Evolutionary conservation across 768 basidiomycete species (phyloP).

Genomic region (Boletales sp.): DNA sequence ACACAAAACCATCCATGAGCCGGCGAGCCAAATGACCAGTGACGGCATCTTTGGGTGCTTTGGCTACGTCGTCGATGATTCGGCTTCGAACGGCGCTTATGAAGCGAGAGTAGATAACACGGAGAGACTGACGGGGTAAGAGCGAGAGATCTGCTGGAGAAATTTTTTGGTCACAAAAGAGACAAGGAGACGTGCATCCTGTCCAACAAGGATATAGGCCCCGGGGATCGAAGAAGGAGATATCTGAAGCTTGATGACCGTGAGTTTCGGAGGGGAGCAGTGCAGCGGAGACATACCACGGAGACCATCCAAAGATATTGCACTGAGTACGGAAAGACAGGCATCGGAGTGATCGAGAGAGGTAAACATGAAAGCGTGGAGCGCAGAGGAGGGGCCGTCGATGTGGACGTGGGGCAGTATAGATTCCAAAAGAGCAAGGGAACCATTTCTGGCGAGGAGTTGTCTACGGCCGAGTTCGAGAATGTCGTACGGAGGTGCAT

Average conservation of each 20-base stretch:
- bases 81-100: conserved; percentile 58
- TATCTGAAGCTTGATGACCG: conserved; percentile 37
- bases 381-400: conserved; percentile 37
- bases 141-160: conserved; percentile 27
- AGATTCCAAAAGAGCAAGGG: conserved; percentile 43
- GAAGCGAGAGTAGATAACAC: conserved; percentile 42
- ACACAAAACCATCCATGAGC: conserved; percentile 61
- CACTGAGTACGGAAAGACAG: conserved; percentile 32
- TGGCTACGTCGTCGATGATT: conserved; percentile 50
- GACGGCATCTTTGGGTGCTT: conserved; percentile 33
- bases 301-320: conserved; percentile 47
- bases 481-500: conserved; percentile 32
- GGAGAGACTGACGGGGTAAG: conserved; percentile 48
- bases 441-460: conserved; percentile 38
- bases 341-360: conserved; percentile 31
- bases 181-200: conserved; percentile 45
- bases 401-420: conserved; percentile 51
- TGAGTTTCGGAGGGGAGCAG: conserved; percentile 10
- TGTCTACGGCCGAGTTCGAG: conserved; percentile 56
- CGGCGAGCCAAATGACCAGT: conserved; percentile 41
- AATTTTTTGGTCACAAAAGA: conserved; percentile 29
- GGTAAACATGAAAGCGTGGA: conserved; percentile 59
- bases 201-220: conserved; percentile 53
- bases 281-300: conserved; percentile 41
- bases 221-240: conserved; percentile 43